Evolutionary conservation across 192 early-diverging fungal genomes (phyloP).

Genomic region (Kickxella alabastrina): DNA sequence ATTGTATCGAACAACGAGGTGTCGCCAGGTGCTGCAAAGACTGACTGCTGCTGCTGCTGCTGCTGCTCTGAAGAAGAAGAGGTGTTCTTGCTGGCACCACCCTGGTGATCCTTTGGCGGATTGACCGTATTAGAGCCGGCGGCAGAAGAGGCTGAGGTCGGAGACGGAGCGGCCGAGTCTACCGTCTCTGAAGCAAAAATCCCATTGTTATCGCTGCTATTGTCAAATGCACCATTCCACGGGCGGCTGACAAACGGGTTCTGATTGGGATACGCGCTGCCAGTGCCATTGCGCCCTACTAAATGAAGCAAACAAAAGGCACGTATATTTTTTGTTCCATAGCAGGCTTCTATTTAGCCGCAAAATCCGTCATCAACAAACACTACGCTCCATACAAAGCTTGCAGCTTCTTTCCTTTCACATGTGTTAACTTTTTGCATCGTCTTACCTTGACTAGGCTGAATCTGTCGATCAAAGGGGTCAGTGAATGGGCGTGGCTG

Average conservation of each 20-base stretch:
- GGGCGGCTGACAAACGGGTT: slow-evolving; percentile 37
- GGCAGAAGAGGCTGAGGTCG: not conserved
- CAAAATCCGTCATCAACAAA: no score
- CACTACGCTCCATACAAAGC: no score
- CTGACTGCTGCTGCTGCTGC: not conserved
- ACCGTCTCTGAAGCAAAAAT: slow-evolving; percentile 26
- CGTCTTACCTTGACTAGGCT: slow-evolving; percentile 14
- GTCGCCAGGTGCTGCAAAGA: not conserved
- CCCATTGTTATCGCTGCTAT: slow-evolving; percentile 36
- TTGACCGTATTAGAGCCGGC: not conserved
- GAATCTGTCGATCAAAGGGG: slow-evolving; percentile 12
- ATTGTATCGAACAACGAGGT: slow-evolving; percentile 43
- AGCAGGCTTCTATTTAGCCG: no score
- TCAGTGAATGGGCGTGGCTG: slow-evolving; percentile 28
- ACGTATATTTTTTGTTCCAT: no score
- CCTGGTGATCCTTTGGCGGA: not conserved
- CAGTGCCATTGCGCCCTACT: slow-evolving; percentile 37
- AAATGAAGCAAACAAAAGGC: not conserved
- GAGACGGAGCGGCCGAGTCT: not conserved
- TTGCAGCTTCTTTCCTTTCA: no score
- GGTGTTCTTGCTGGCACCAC: not conserved
- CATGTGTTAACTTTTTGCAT: not conserved
- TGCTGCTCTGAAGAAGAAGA: no score
- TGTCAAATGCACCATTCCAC: slow-evolving; percentile 42
- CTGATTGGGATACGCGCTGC: slow-evolving; percentile 37